A percentile compares a stretch with the other conserved stretches of the same genome.
These are phyloP conservation scores for Phyllosticta ampelicida DNA, from an alignment of 2,329 filamentous ascomycete species.

Conservation along the genomic window DNA sequence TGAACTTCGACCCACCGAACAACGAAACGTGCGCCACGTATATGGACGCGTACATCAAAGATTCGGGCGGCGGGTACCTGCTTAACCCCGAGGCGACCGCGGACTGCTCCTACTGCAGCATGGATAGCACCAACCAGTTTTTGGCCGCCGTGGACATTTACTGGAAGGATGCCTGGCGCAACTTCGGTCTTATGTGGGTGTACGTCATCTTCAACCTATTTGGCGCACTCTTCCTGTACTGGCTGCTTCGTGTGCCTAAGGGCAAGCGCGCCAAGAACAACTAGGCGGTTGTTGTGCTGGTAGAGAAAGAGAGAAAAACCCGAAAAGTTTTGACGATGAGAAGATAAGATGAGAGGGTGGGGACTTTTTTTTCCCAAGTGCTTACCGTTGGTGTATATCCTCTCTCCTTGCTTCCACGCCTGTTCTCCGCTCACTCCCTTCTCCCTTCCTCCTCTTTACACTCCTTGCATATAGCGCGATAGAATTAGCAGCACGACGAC, in stretches of 20 bases:
- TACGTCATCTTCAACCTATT: constrained; percentile 41
- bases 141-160: constrained; percentile 30
- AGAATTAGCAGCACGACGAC: not conserved
- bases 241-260: constrained; percentile 41
- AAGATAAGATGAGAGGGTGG: not conserved
- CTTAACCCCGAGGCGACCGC: constrained; percentile 21
- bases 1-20: constrained; percentile 48
- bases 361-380: not conserved
- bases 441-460: no score
- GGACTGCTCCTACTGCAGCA: constrained; percentile 32
- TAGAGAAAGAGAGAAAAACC: not conserved
- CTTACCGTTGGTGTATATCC: not conserved
- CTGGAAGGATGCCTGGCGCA: constrained; percentile 39
- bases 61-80: constrained; percentile 30
- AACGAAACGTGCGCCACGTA: constrained; percentile 52
- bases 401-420: not conserved
- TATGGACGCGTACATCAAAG: constrained; percentile 22
- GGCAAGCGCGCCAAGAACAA: constrained; percentile 22
- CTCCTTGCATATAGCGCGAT: not conserved
- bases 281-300: not conserved
- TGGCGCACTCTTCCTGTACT: constrained; percentile 41
- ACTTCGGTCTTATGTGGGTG: constrained; percentile 44
- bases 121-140: constrained; percentile 34
- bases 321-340: not conserved
- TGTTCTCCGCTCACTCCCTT: no score